Percentiles rank a stretch among this genome's conserved stretches.
Conservation (phyloP, 148 eudicot species). For the Fallopia convolvulus region DNA sequence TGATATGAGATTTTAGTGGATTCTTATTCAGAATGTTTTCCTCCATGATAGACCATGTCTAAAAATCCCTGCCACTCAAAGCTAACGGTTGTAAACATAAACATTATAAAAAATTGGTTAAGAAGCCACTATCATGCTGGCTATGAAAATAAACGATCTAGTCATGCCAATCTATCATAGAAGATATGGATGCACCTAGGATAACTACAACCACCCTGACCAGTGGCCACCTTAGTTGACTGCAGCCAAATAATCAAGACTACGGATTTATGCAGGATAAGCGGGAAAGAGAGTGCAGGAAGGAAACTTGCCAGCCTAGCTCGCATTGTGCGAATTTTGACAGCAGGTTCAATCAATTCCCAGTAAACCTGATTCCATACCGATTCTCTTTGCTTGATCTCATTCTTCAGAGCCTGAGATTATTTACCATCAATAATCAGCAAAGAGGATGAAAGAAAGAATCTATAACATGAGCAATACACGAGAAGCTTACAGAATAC, state of each 20-base stretch:
- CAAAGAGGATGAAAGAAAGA: not conserved
- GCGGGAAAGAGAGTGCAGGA: not conserved
- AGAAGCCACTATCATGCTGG: not conserved
- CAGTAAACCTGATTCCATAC: slow-evolving; percentile 73
- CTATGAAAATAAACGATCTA: not conserved
- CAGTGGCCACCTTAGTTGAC: not conserved
- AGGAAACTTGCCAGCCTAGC: slow-evolving; percentile 78
- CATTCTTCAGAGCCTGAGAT: slow-evolving; percentile 82
- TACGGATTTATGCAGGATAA: not conserved
- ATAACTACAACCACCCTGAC: not conserved
- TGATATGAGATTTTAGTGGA: not conserved
- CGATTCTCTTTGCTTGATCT: slow-evolving; percentile 71
- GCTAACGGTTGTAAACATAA: not conserved
- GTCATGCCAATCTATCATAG: not conserved
- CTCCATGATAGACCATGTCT: not conserved
- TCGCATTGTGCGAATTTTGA: slow-evolving; percentile 75
- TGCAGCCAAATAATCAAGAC: not conserved
- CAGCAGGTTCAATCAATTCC: slow-evolving; percentile 78
- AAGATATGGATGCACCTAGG: not conserved
- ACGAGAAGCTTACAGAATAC: slow-evolving; percentile 56
- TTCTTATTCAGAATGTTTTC: not conserved
- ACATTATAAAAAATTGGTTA: not conserved
- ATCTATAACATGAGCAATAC: not conserved
- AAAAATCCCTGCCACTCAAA: not conserved
- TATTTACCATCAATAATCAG: slow-evolving; percentile 7